Evolutionary conservation across 2,329 filamentous ascomycete genomes (phyloP), one percentile per base, ranked within the genome.

Genomic region (Ascochyta pisi): DNA sequence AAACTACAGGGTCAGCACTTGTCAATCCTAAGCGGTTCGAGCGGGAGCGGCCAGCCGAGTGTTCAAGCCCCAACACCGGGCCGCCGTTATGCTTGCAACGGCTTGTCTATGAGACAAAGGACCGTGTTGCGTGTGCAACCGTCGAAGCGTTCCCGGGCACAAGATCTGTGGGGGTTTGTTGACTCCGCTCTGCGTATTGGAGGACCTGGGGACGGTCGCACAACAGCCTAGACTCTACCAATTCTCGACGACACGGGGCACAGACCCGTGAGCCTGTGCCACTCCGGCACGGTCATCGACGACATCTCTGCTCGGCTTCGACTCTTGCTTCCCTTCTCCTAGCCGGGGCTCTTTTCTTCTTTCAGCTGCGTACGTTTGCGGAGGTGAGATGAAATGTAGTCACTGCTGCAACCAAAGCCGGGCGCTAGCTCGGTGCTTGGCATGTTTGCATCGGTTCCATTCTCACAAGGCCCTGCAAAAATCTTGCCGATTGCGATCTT

Each of bases 71-170:
- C n/a, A 33, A 41, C 26, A 22, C 24, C 53, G 53, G 53, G 41
- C 47, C 53, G 53, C 47, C 22, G 53, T 56, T 50, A 24, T 37
- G 42, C 46, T 46, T 43, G 34, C 38, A 56, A 56, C 53, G 53
- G 53, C 47, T 46, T 47, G 42, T 42, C 24, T 50, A 50, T 23
- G 34, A 38, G 31, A 55, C 8, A 44, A 13, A 46, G 29, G 26
- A 39, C 31, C 37, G 37, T 46, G 46, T 42, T 33, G 22, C 9
- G 16, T 42, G 53, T 51, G 33, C 19, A 37, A 56, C 47, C 19
- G n/a, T 43, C 19, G 33, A 26, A 27, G 16, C 24, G 37, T n/a
- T 37, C 37, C 24, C 46, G 52, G 35, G 23, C 34, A 29, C 40
- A 31, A 44, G 41, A 41, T 41, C 37, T 50, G 52, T 50, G 46